These are phyloP conservation scores for Solanum medicagineum DNA, from an alignment of 257 asterid genomes.

Conservation along the genomic window DNA sequence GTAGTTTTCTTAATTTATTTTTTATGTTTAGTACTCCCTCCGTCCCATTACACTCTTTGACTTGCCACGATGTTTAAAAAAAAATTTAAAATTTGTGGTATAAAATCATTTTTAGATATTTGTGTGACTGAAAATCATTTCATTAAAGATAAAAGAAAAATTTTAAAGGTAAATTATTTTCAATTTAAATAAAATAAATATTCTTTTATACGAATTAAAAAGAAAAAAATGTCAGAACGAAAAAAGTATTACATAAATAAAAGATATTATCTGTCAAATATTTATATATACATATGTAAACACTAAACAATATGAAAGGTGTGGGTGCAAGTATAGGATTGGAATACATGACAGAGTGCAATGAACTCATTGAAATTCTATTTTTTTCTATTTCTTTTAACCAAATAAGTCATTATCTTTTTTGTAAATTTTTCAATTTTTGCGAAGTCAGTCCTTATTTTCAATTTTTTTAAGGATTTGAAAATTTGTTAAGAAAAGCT, in stretches of 20 bases:
- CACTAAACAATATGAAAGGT: background rate
- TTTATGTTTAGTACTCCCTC: too few relatives aligned
- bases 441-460: background rate
- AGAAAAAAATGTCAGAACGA: background rate
- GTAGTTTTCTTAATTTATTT: too few relatives aligned
- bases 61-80: too few relatives aligned
- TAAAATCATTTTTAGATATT: too few relatives aligned
- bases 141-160: too few relatives aligned
- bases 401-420: background rate
- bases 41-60: too few relatives aligned
- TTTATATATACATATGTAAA: background rate
- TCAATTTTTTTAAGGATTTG: background rate
- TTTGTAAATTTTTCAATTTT: background rate
- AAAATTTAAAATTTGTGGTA: too few relatives aligned
- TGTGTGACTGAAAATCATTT: too few relatives aligned
- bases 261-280: background rate
- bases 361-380: accelerated
- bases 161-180: too few relatives aligned
- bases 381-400: background rate
- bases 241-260: background rate
- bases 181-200: too few relatives aligned
- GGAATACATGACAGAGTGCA: background rate
- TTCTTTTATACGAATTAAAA: too few relatives aligned
- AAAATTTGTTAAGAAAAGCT: background rate
- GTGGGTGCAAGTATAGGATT: background rate